Evolutionary conservation across 768 basidiomycete genomes (phyloP), one percentile per base, ranked within the genome.

Genomic region (Xerocomellus chrysenteron): DNA sequence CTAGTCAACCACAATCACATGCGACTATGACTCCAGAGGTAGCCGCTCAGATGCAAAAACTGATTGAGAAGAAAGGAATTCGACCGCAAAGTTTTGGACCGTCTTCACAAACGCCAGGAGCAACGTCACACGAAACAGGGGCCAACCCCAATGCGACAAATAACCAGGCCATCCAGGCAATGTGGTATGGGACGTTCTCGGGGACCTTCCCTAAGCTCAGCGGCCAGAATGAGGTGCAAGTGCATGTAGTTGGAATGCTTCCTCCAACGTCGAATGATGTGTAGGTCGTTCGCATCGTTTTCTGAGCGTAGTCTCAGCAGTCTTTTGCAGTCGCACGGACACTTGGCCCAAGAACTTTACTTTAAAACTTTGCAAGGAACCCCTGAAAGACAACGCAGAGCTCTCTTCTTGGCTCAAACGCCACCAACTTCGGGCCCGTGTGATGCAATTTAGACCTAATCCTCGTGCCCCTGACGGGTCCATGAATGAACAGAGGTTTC

Each of bases 331-430:
- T 51, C 80, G 70, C 47, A 61, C 76, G 8, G 75, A 81, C 2
- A 79, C 75, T 0, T 88, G 85, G 86, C 86, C 87, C 2, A 52
- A 59, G 9, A 61, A 63, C 4, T 59, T 87, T 59, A 61, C 67
- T 1, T 67, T 86, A 8, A 70, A 68, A 16, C 71, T 78, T 8
- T 73, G 78, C 24, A 70, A 70, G 41, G 76, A 80, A 41, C 76
- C 72, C 5, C 66, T 76, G 1, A 76, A 81, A 12, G 60, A 82
- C 1, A 35, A 62, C 5, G 5, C 43, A 1, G 78, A 80, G 10
- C 66, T 87, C 12, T 73, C 73, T 40, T 47, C 57, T 2, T 87
- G 86, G 86, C 67, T 84, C 35, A 76, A 68, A 47, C 73, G 71
- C 7, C 68, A 75, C 50, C 69, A 75, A 35, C 10, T 44, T 57